Conservation (phyloP, 1,284 basidiomycete species). For the Pyrrhoderma lamaoense region DNA sequence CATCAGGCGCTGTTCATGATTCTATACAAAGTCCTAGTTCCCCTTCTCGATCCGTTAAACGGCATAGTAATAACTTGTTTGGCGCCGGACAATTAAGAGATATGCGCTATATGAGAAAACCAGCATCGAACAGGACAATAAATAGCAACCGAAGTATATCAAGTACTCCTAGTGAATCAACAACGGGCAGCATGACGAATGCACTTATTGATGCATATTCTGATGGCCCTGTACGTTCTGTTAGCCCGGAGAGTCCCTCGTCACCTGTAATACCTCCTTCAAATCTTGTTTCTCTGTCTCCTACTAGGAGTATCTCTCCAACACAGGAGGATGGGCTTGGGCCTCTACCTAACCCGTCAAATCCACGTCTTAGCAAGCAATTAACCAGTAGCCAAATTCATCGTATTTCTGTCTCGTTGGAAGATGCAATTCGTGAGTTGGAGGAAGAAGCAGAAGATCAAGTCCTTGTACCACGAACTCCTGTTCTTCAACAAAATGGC, state of each 20-base stretch:
- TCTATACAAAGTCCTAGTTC: conserved; percentile 7
- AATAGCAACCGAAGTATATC: conserved; percentile 43
- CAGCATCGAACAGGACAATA: conserved; percentile 33
- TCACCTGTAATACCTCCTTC: conserved; percentile 37
- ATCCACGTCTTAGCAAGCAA: conserved; percentile 39
- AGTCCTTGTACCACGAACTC: conserved; percentile 56
- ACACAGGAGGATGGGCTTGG: conserved; percentile 18
- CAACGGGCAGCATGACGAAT: conserved; percentile 35
- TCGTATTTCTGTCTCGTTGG: conserved; percentile 64
- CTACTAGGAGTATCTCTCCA: conserved; percentile 32
- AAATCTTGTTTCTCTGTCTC: conserved; percentile 36
- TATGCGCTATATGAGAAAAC: conserved; percentile 55
- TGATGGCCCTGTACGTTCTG: conserved; percentile 37
- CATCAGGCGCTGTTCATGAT: conserved; percentile 10
- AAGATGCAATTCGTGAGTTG: conserved; percentile 65
- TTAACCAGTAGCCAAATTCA: conserved; percentile 46
- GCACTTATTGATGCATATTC: conserved; percentile 38
- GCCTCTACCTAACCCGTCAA: conserved; percentile 23
- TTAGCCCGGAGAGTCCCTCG: conserved; percentile 43
- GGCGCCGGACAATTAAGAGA: conserved; percentile 71
- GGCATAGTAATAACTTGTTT: conserved; percentile 78
- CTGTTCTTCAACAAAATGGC: conserved; percentile 7
- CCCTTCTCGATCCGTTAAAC: conserved; percentile 39
- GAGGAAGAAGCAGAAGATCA: conserved; percentile 54
- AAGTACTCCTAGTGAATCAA: conserved; percentile 43